Conservation (phyloP, 2,329 filamentous ascomycete species). For the Xylaria sp. region DNA sequence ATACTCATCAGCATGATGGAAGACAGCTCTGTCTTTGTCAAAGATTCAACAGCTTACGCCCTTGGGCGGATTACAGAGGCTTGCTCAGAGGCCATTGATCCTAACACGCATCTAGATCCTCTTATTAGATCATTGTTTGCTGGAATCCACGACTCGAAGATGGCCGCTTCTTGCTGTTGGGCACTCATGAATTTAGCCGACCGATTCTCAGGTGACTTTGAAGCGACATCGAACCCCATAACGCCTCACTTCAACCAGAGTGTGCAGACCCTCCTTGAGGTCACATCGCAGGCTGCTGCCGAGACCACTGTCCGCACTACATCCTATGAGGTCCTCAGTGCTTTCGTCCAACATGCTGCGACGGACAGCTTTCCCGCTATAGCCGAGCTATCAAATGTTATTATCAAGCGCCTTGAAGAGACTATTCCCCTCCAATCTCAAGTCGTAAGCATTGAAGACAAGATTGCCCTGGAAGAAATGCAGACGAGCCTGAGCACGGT, state of each 20-base stretch:
- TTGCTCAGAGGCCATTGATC: constrained; percentile 91
- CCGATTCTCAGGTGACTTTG: constrained; percentile 88
- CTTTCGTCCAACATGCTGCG: constrained; percentile 91
- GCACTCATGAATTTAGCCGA: constrained; percentile 98
- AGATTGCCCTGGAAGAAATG: constrained; percentile 95
- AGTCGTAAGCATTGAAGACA: constrained; percentile 96
- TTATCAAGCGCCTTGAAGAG: constrained; percentile 90
- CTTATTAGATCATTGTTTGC: constrained; percentile 90
- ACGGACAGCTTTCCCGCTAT: constrained; percentile 85
- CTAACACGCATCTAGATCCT: constrained; percentile 81
- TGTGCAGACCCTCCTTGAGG: constrained; percentile 82
- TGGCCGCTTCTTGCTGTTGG: constrained; percentile 99
- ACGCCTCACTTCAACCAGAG: constrained; percentile 95
- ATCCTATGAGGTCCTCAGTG: constrained; percentile 95
- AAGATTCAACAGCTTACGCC: constrained; percentile 95
- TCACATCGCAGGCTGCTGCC: constrained; percentile 84
- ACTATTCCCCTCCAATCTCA: constrained; percentile 90
- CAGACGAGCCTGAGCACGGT: constrained; percentile 95
- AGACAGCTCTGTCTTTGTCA: constrained; percentile 87
- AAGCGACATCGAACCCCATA: constrained; percentile 80
- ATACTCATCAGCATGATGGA: constrained; percentile 94
- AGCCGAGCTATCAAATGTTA: constrained; percentile 84
- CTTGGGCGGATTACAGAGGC: constrained; percentile 95
- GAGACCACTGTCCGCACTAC: constrained; percentile 93
- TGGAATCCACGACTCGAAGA: constrained; percentile 91